phyloP scores from a whole-genome alignment of 2,329 filamentous ascomycete species.

The Alternaria novae-zelandiae region DNA sequence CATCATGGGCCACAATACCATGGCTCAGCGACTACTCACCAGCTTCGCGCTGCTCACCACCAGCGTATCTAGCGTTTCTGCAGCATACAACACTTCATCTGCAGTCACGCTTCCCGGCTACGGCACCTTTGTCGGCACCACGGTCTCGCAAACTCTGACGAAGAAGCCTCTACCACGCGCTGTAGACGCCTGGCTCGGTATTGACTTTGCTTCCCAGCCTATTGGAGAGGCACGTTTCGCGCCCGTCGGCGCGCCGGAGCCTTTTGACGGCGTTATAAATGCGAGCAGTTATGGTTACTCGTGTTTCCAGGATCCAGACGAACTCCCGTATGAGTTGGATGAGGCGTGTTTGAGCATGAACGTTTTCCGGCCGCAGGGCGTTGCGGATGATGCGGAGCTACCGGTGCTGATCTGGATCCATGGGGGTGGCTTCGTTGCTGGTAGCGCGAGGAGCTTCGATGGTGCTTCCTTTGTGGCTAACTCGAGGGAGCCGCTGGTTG shows the following conservation, averaged over 20 bases:
- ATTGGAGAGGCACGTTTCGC: slow-evolving; percentile 49
- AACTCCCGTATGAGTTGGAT: slow-evolving; percentile 18
- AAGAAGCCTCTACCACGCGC: slow-evolving; percentile 41
- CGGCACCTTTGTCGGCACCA: slow-evolving; percentile 48
- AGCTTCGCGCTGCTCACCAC: not conserved
- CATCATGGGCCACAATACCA: slow-evolving; percentile 6
- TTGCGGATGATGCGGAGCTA: slow-evolving; percentile 21
- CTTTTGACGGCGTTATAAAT: slow-evolving; percentile 48
- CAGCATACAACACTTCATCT: not conserved
- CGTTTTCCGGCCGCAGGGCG: slow-evolving; percentile 29
- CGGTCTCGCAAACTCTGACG: slow-evolving; percentile 45
- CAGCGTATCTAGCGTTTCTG: not conserved
- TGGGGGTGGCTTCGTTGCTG: slow-evolving; percentile 30
- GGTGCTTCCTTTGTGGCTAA: slow-evolving; percentile 35
- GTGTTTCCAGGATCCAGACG: slow-evolving; percentile 54
- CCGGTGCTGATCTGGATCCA: slow-evolving; percentile 42
- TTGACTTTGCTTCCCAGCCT: slow-evolving; percentile 52
- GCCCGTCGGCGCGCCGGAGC: slow-evolving; percentile 44
- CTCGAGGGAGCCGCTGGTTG: slow-evolving; percentile 28
- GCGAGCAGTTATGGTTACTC: slow-evolving; percentile 49
- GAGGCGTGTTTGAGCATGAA: slow-evolving; percentile 39
- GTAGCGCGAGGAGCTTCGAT: slow-evolving; percentile 34
- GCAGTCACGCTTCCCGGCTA: slow-evolving; percentile 44
- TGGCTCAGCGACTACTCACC: slow-evolving; percentile 3
- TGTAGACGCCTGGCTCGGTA: slow-evolving; percentile 57